Evolutionary conservation across 1,284 basidiomycete genomes (phyloP), one percentile per base, ranked within the genome.

Genomic region (Pterula multifida): DNA sequence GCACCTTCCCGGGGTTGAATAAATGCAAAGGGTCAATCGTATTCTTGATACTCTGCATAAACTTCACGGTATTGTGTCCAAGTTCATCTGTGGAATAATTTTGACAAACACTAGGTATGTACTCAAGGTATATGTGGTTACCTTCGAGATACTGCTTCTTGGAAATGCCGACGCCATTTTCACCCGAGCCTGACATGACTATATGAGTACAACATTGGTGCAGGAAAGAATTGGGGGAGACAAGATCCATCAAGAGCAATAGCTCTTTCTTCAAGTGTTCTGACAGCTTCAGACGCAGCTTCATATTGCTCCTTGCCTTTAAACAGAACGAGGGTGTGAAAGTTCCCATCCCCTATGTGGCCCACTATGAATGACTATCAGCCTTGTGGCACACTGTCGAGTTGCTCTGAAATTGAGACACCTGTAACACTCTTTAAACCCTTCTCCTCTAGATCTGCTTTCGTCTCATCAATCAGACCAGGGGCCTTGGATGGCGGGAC

Each of bases 131-230:
- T n/a, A n/a, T n/a, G n/a, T n/a, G n/a, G 6, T 32, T 15, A 51
- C 80, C 73, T 28, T 78, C 70, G 26, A 94, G 71, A 55, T 77
- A 87, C 53, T 79, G 74, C 54, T 76, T 79, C 69, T 92, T 92
- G 11, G 86, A 89, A n/a, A 91, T 68, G 0, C 90, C 90, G 6
- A 94, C 87, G 1, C 90, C 90, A 60, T 93, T 90, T 61, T 93
- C 90, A 9, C 90, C 90, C 0, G 83, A 42, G 21, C 39, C 39
- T 42, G 39, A n/a, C 6, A 42, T 32, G 28, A 32, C 6, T 32
- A n/a, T 32, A 32, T 32, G 28, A 32, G 28, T 15, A 15, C 15
- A 15, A 32, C 28, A 15, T 6, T 15, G 15, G 15, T 6, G 15
- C 6, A 6, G 28, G 28, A 15, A 32, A 6, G 39, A 42, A 22